Conservation (phyloP, 257 asterid species). For the Mentha longifolia region DNA sequence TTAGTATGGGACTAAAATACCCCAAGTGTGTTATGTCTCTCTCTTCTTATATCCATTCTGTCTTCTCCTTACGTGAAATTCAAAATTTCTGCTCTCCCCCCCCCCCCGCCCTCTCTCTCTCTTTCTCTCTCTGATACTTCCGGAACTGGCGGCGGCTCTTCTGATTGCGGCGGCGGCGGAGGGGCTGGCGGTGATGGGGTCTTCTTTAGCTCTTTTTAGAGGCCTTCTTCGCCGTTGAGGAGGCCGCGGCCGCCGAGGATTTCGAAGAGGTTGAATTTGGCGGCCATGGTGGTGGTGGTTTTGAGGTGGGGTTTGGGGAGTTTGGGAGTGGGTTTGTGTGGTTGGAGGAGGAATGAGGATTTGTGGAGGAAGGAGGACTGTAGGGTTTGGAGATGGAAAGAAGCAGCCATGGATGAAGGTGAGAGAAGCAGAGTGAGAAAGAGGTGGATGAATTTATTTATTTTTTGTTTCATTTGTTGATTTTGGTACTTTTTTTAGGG, state of each 20-base stretch:
- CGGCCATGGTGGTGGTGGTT: conserved; percentile 35
- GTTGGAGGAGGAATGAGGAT: conserved; percentile 65
- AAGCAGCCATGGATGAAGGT: conserved; percentile 53
- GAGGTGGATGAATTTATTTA: no score
- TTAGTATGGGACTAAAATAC: no score
- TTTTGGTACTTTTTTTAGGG: no score
- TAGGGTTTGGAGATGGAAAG: conserved; percentile 57
- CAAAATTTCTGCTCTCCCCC: no score
- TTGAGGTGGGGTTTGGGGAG: conserved; percentile 38
- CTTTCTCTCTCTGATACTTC: conserved; percentile 52
- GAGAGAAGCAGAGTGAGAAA: neutral
- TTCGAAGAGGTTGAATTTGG: conserved; percentile 80
- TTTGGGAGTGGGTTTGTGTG: conserved; percentile 32
- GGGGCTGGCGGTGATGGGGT: conserved; percentile 35
- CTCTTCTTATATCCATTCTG: no score
- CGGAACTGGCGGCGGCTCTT: conserved; percentile 30
- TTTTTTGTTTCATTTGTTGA: no score
- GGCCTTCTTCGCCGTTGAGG: conserved; percentile 73
- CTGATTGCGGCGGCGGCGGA: conserved; percentile 12
- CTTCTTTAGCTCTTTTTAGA: conserved; percentile 59
- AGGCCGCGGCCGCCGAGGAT: conserved; percentile 87
- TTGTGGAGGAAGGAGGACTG: conserved; percentile 44
- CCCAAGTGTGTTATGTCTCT: no score
- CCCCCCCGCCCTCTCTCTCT: no score
- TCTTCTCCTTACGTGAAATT: no score